Conservation (phyloP, 331 rosid species). For the Cydonia oblonga region DNA sequence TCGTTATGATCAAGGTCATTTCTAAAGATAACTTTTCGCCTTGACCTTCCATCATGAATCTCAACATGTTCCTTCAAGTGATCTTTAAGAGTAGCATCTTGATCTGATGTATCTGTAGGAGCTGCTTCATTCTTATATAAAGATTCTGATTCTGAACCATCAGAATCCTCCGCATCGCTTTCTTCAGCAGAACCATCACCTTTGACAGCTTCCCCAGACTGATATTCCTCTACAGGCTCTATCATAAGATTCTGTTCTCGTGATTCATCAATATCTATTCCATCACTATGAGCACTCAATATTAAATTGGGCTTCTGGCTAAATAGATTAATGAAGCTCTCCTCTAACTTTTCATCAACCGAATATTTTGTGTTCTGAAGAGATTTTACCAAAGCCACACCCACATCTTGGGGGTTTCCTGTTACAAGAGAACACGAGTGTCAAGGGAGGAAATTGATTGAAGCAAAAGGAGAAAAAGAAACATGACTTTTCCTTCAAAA, state of each 20-base stretch:
- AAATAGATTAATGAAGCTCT: conserved; percentile 47
- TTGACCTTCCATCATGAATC: conserved; percentile 57
- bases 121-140: conserved; percentile 35
- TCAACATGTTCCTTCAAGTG: conserved; percentile 58
- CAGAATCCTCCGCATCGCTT: conserved; percentile 24
- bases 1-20: conserved; percentile 34
- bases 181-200: conserved; percentile 24
- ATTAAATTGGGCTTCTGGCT: conserved; percentile 30
- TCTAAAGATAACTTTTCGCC: conserved; percentile 64
- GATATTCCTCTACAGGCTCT: conserved; percentile 25
- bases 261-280: conserved; percentile 15
- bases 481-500: not conserved
- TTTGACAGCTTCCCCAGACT: conserved; percentile 16
- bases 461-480: not conserved
- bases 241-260: conserved; percentile 10
- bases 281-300: conserved; percentile 23
- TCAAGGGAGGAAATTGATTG: conserved; percentile 1
- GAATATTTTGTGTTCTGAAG: conserved; percentile 76
- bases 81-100: conserved; percentile 15
- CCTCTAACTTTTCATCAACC: conserved; percentile 69
- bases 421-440: conserved; percentile 13
- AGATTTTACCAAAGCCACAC: conserved; percentile 68
- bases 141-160: conserved; percentile 34
- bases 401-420: conserved; percentile 70
- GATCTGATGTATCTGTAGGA: conserved; percentile 12